phyloP scores from a whole-genome alignment of 495 filamentous ascomycete species.

The Cercophora sp. region DNA sequence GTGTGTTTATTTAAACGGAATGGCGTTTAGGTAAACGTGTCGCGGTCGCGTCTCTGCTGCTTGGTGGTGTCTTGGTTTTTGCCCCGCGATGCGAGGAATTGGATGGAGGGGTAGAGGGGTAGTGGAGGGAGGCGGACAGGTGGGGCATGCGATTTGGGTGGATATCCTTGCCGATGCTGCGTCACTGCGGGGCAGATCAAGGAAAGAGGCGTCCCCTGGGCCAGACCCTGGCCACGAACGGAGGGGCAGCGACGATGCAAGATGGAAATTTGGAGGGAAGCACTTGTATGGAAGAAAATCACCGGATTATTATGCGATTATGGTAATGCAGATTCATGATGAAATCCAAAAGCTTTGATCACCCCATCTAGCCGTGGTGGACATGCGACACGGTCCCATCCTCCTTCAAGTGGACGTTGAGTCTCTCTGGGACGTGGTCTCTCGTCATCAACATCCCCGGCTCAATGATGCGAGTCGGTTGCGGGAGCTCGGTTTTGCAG shows the following conservation, averaged over 20 bases:
- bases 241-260: not conserved
- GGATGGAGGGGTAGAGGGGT: slow-evolving; percentile 19
- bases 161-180: slow-evolving; percentile 6
- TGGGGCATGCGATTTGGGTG: slow-evolving; percentile 10
- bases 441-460: slow-evolving; percentile 58
- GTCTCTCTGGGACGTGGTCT: slow-evolving; percentile 56
- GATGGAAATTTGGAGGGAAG: not conserved
- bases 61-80: slow-evolving; percentile 9
- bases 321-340: too few relatives aligned
- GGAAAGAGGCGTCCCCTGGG: not conserved
- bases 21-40: not conserved
- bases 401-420: slow-evolving; percentile 70
- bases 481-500: slow-evolving; percentile 68
- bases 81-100: slow-evolving; percentile 23
- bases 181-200: slow-evolving; percentile 11
- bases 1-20: not conserved
- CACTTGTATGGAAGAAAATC: too few relatives aligned
- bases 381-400: slow-evolving; percentile 74
- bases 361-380: slow-evolving; percentile 43
- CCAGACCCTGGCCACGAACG: not conserved
- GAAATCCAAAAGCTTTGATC: too few relatives aligned
- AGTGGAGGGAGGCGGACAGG: not conserved
- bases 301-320: too few relatives aligned
- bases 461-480: slow-evolving; percentile 62
- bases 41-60: not conserved